Conservation (phyloP, 108 stramenopile genomes). For the Nitzschia sp. region DNA sequence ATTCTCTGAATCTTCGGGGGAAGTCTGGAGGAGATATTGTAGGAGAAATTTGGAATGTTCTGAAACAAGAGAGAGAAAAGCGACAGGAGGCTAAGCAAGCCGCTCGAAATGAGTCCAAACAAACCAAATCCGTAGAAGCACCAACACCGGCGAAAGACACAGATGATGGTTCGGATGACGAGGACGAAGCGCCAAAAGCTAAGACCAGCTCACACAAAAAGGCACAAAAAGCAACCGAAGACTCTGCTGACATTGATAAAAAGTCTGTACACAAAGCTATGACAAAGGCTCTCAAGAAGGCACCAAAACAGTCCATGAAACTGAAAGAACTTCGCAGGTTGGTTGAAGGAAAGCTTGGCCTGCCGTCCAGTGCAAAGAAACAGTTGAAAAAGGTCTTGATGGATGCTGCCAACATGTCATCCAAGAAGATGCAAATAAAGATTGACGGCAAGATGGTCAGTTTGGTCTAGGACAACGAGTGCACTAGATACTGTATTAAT, state of each 20-base stretch:
- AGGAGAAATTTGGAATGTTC: slow-evolving; percentile 67
- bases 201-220: slow-evolving; percentile 9
- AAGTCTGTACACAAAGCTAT: slow-evolving; percentile 50
- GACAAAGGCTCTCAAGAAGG: slow-evolving; percentile 78
- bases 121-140: slow-evolving; percentile 21
- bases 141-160: slow-evolving; percentile 35
- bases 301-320: slow-evolving; percentile 57
- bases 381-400: slow-evolving; percentile 31
- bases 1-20: slow-evolving; percentile 71
- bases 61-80: slow-evolving; percentile 49
- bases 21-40: slow-evolving; percentile 38
- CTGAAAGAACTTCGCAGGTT: slow-evolving; percentile 53
- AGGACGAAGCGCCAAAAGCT: slow-evolving; percentile 12
- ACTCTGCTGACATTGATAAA: slow-evolving; percentile 14
- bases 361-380: slow-evolving; percentile 31
- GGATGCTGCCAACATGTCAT: slow-evolving; percentile 6
- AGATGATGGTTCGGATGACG: slow-evolving; percentile 29
- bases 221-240: not conserved
- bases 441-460: slow-evolving; percentile 37
- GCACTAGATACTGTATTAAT: not conserved
- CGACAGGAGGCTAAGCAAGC: slow-evolving; percentile 36
- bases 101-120: slow-evolving; percentile 25
- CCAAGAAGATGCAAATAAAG: slow-evolving; percentile 31
- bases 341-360: slow-evolving; percentile 27
- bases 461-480: slow-evolving; percentile 8